Evolutionary conservation across 495 filamentous ascomycete species (phyloP).

Genomic region (Penicillium nucicola): DNA sequence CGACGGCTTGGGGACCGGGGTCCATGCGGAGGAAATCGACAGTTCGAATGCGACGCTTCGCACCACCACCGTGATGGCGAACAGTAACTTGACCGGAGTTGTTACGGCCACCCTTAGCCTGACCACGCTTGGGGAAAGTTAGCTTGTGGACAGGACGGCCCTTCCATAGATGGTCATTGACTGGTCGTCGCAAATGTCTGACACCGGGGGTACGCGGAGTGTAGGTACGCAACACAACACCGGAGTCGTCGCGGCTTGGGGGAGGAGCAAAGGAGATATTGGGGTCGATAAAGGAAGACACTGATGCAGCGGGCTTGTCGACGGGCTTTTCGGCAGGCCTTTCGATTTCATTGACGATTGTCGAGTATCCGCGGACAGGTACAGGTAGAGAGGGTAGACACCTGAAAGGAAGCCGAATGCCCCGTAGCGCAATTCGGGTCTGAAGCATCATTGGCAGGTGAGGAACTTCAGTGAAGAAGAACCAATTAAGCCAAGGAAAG

Average conservation of each 20-base stretch:
- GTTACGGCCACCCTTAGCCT: constrained; percentile 89
- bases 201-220: constrained; percentile 93
- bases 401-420: constrained; percentile 47
- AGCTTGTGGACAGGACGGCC: constrained; percentile 77
- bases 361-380: constrained; percentile 54
- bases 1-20: constrained; percentile 79
- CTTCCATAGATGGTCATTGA: constrained; percentile 97
- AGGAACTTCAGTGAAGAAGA: background rate
- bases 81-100: constrained; percentile 80
- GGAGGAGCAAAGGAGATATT: constrained; percentile 44
- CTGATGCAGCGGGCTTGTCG: constrained; percentile 24
- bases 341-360: constrained; percentile 38
- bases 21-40: constrained; percentile 78
- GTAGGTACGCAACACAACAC: constrained; percentile 67
- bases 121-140: constrained; percentile 87
- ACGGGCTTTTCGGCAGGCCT: constrained; percentile 32
- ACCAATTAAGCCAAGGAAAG: background rate
- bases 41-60: constrained; percentile 84
- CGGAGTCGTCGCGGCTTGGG: constrained; percentile 36
- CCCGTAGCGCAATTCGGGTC: constrained; percentile 56
- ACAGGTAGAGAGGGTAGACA: constrained; percentile 29
- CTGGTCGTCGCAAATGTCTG: constrained; percentile 82
- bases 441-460: constrained; percentile 54
- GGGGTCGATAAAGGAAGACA: constrained; percentile 27
- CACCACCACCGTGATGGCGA: constrained; percentile 85